Percentiles rank a stretch among this genome's conserved stretches.
phyloP scores from a whole-genome alignment of 2,329 filamentous ascomycete species.

The Aspergillus sclerotialis region DNA sequence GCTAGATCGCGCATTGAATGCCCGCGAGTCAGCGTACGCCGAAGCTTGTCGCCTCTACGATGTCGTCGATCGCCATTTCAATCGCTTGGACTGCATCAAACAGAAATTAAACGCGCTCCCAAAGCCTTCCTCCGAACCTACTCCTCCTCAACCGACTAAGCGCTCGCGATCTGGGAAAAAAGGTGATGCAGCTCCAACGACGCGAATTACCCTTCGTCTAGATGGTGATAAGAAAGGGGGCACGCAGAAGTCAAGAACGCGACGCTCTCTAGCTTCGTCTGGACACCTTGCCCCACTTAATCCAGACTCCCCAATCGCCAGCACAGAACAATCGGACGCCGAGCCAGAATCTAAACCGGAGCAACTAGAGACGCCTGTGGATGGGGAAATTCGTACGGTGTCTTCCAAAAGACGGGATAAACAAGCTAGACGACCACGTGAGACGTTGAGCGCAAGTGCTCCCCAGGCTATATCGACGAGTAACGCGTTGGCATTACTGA shows the following conservation, averaged over 20 bases:
- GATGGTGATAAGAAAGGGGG: conserved; percentile 19
- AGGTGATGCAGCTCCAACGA: conserved; percentile 23
- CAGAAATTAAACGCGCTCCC: conserved; percentile 57
- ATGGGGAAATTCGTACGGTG: conserved; percentile 8
- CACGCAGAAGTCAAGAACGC: conserved; percentile 30
- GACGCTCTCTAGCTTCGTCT: conserved; percentile 27
- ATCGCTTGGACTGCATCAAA: conserved; percentile 52
- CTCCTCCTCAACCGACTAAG: conserved; percentile 36
- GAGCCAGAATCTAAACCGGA: conserved; percentile 26
- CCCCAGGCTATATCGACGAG: conserved; percentile 52
- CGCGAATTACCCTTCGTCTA: conserved; percentile 38
- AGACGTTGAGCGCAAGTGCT: conserved; percentile 7
- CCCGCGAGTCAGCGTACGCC: conserved; percentile 49
- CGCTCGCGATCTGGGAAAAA: conserved; percentile 36
- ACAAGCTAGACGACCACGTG: conserved; percentile 18
- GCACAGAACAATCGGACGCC: conserved; percentile 40
- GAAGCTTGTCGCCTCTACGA: conserved; percentile 52
- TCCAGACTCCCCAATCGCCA: conserved; percentile 40
- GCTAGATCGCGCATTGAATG: conserved; percentile 48
- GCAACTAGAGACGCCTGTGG: conserved; percentile 12
- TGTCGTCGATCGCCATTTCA: conserved; percentile 51
- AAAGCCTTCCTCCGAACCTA: conserved; percentile 56
- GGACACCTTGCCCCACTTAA: conserved; percentile 32
- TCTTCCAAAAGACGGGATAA: conserved; percentile 38
- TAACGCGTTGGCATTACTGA: conserved; percentile 52